Evolutionary conservation across 768 basidiomycete species (phyloP).

Genomic region (Lepiota venenata): DNA sequence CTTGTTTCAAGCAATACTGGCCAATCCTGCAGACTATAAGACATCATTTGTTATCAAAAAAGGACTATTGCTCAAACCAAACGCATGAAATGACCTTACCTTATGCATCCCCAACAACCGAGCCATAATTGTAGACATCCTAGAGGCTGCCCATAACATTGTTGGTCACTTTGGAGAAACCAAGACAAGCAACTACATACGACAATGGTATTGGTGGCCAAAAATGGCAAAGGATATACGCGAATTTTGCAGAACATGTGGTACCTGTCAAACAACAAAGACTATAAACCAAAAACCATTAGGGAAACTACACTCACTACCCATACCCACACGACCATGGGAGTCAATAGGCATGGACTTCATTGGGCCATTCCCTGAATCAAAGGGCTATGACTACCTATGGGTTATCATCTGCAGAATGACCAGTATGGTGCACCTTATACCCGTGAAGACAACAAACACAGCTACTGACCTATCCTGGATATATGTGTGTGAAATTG

Average conservation of each 20-base stretch:
- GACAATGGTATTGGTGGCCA: too few species aligned
- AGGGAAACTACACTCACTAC: conserved; percentile 27
- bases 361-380: too few species aligned
- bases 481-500: conserved; percentile 25
- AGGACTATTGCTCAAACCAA: conserved; percentile 1
- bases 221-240: too few species aligned
- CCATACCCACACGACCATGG: conserved; percentile 28
- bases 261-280: conserved; percentile 22
- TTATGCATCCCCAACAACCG: conserved; percentile 18
- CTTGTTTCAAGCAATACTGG: too few species aligned
- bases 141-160: conserved; percentile 22
- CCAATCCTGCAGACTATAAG: too few species aligned
- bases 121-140: conserved; percentile 8
- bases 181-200: too few species aligned
- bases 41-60: too few species aligned
- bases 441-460: conserved; percentile 21
- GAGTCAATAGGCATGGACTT: conserved; percentile 38
- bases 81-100: conserved; percentile 6
- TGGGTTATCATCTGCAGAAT: too few species aligned
- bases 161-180: conserved; percentile 33
- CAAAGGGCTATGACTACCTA: too few species aligned
- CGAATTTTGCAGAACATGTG: too few species aligned
- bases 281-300: conserved; percentile 11
- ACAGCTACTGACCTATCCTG: conserved; percentile 26
- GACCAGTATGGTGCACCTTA: too few species aligned